Evolutionary conservation across 129 eudicot genomes (phyloP).

Genomic region (Lactuca saligna): DNA sequence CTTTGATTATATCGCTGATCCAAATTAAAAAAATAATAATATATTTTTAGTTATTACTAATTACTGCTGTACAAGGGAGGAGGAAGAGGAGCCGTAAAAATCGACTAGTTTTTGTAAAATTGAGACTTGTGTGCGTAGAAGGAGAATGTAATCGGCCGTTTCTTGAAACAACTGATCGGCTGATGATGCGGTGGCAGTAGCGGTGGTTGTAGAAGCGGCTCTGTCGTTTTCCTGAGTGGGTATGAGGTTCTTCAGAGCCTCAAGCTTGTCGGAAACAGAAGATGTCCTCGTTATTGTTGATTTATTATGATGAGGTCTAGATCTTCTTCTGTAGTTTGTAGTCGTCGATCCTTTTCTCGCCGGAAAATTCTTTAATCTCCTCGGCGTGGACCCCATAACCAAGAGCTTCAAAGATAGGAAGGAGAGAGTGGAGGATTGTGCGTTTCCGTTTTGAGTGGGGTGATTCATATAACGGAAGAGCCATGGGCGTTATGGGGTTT

Average conservation of each 20-base stretch:
- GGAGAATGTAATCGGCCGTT: conserved; percentile 76
- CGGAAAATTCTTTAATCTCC: conserved; percentile 28
- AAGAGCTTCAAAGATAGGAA: conserved; percentile 11
- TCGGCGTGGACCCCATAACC: conserved; percentile 60
- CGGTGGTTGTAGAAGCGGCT: not conserved
- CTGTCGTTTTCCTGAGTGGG: conserved; percentile 43
- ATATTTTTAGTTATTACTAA: conserved; percentile 23
- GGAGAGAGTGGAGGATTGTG: conserved; percentile 2
- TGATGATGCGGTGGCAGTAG: conserved; percentile 19
- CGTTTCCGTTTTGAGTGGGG: conserved; percentile 17
- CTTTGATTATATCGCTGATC: conserved; percentile 23
- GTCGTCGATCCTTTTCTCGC: conserved; percentile 34
- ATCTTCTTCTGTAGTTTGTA: conserved; percentile 24
- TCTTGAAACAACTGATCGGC: conserved; percentile 65
- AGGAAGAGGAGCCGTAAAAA: conserved; percentile 38
- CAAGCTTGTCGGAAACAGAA: conserved; percentile 63
- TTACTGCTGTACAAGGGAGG: conserved; percentile 36
- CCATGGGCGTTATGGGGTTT: conserved; percentile 43
- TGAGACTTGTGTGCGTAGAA: conserved; percentile 56
- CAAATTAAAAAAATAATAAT: conserved; percentile 18
- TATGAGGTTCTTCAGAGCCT: conserved; percentile 68
- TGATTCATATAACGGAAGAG: conserved; percentile 14
- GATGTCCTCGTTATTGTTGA: conserved; percentile 20
- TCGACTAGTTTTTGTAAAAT: conserved; percentile 55
- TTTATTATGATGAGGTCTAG: conserved; percentile 24